Evolutionary conservation across 345 rosid genomes (phyloP), one percentile per base, ranked within the genome.

Genomic region (Sonneratia alba): DNA sequence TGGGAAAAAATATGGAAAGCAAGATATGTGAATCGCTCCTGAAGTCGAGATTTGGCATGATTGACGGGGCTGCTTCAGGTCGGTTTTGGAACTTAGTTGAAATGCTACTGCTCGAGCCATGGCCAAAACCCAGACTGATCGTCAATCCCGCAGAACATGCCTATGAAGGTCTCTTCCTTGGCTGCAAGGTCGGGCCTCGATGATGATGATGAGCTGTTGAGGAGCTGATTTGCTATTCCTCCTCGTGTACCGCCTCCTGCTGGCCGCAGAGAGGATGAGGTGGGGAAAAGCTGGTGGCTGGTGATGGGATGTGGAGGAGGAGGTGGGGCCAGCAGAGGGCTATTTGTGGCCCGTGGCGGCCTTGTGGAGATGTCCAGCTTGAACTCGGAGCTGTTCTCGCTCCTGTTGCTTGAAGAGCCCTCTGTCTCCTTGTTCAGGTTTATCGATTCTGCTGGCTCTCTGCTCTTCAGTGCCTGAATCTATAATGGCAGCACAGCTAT

Each of bases 91-190:
- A 49, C 37, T 57, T 87, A 93, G 61, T 88, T 85, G 84, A 87
- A 94, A 71, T 86, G 88, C 61, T 86, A 91, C 34, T 88, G 93
- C 72, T 94, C 98, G 77, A 94, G 83, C 98, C 98, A 94, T 62
- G 98, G 98, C 98, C 98, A 94, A 78, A 89, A 82, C 37, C 91
- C 95, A 57, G 97, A 74, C 22, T 92, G 99, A 71, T 95, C 99
- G 24, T 95, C 99, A 6, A 95, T 90, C 73, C 80, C 78, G 76
- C 96, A 88, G 81, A 95, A 90, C 98, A 95, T 90, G 85, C 83
- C 92, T 82, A 85, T 88, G 32, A 95, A 84, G 78, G 80, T 85
- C 77, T 95, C 99, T 79, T 95, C 97, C 77, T 95, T 95, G 27
- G 88, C 96, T 77, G 88, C 83, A 34, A 71, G 70, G 45, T 73